phyloP scores from a whole-genome alignment of 1,139 yeast genomes.

The Candida frijolesensis region DNA sequence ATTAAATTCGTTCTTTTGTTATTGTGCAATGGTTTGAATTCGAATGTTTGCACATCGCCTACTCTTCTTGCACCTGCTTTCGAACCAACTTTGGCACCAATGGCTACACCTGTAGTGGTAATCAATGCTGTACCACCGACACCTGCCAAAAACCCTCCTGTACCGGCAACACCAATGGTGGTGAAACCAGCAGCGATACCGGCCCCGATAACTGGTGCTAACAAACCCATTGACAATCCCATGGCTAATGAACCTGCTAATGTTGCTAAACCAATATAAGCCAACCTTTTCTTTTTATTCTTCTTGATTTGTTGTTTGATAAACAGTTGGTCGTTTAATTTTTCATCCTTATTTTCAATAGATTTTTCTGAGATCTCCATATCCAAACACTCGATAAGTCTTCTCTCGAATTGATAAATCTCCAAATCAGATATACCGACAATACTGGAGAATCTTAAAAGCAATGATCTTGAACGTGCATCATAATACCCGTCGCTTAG shows the following conservation, averaged over 20 bases:
- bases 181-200: constrained; percentile 97
- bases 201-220: constrained; percentile 98
- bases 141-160: constrained; percentile 90
- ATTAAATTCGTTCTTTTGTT: constrained; percentile 85
- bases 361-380: constrained; percentile 67
- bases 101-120: constrained; percentile 86
- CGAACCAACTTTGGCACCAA: constrained; percentile 89
- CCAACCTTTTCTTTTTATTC: constrained; percentile 67
- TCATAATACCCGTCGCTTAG: constrained; percentile 88
- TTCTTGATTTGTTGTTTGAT: constrained; percentile 69
- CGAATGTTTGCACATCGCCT: constrained; percentile 93
- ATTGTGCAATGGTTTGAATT: constrained; percentile 88
- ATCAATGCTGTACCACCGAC: constrained; percentile 96
- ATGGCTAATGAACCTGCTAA: constrained; percentile 95
- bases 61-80: constrained; percentile 83
- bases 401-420: constrained; percentile 83
- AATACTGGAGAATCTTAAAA: constrained; percentile 64
- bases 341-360: constrained; percentile 62
- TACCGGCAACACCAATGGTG: constrained; percentile 91
- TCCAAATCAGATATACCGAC: constrained; percentile 65
- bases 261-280: constrained; percentile 93
- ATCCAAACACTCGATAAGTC: constrained; percentile 88
- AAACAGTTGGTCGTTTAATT: constrained; percentile 73
- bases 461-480: constrained; percentile 77
- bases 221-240: constrained; percentile 90